These are phyloP conservation scores for Novymonas esmeraldas DNA, from an alignment of 208 protist species.

Conservation along the genomic window DNA sequence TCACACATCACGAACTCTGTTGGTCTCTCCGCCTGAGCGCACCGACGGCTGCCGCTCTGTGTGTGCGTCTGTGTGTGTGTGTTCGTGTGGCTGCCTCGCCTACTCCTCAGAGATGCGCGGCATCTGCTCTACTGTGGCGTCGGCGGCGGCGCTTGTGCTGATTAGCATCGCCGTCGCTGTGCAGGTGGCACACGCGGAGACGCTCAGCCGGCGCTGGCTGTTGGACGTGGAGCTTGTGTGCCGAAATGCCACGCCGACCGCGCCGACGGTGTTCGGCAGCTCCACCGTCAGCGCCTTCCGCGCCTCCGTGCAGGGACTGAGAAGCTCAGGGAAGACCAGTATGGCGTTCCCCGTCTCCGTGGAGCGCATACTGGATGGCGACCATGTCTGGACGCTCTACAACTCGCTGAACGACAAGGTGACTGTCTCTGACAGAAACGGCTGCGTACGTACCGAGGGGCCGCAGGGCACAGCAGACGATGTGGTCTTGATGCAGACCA, in stretches of 20 bases:
- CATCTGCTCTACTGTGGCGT: background rate
- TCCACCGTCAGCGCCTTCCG: slow-evolving; percentile 9
- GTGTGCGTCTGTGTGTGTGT: slow-evolving; percentile 3
- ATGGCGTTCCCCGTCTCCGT: slow-evolving; percentile 25
- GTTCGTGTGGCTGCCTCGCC: background rate
- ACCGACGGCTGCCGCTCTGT: no score
- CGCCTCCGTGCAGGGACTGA: slow-evolving; percentile 1
- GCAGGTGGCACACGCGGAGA: slow-evolving; percentile 12
- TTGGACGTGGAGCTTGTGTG: slow-evolving; percentile 33
- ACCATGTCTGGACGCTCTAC: slow-evolving; percentile 11
- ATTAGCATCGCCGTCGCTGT: background rate
- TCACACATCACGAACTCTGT: no score
- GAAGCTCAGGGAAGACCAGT: background rate
- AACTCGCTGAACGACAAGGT: slow-evolving; percentile 4
- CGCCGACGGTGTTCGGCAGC: slow-evolving; percentile 2
- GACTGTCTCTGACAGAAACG: background rate
- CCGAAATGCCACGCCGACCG: slow-evolving; percentile 7
- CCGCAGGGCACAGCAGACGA: slow-evolving; percentile 3
- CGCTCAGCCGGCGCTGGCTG: slow-evolving; percentile 15
- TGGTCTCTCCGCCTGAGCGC: no score
- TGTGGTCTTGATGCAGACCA: background rate
- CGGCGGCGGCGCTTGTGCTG: slow-evolving; percentile 1
- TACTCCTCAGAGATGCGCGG: background rate
- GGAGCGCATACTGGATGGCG: slow-evolving; percentile 5
- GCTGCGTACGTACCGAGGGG: slow-evolving; percentile 2